Conservation (phyloP, 208 protist species). For the Leishmania lainsoni region DNA sequence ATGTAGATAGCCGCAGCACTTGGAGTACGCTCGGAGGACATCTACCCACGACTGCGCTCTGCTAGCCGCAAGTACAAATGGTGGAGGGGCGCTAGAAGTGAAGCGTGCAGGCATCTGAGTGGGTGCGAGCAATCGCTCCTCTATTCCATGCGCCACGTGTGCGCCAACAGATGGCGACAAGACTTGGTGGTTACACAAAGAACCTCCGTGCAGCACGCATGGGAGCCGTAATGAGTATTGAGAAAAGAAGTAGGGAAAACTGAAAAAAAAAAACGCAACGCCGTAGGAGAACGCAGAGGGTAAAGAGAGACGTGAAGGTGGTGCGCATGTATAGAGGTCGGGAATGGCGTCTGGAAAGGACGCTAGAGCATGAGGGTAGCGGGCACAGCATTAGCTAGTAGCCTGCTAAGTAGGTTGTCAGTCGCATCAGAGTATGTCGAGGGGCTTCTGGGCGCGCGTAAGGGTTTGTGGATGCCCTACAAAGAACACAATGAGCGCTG, state of each 20-base stretch:
- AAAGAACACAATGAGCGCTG: background rate
- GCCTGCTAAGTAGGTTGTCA: background rate
- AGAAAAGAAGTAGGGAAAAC: background rate
- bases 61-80: constrained; percentile 67
- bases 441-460: background rate
- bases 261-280: background rate
- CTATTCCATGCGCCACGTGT: background rate
- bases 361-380: background rate
- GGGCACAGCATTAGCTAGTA: background rate
- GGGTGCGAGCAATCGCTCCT: background rate
- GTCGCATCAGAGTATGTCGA: background rate
- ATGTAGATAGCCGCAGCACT: constrained; percentile 41
- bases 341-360: background rate
- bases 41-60: constrained; percentile 65
- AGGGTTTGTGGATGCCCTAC: background rate
- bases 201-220: background rate
- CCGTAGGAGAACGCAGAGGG: background rate
- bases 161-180: background rate
- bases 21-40: constrained; percentile 57
- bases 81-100: constrained; percentile 27
- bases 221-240: background rate
- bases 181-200: background rate
- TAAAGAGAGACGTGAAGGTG: background rate
- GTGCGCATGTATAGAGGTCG: background rate
- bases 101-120: background rate